These are phyloP conservation scores for Babesia bovis DNA, from an alignment of 169 alveolate species.

Conservation along the genomic window DNA sequence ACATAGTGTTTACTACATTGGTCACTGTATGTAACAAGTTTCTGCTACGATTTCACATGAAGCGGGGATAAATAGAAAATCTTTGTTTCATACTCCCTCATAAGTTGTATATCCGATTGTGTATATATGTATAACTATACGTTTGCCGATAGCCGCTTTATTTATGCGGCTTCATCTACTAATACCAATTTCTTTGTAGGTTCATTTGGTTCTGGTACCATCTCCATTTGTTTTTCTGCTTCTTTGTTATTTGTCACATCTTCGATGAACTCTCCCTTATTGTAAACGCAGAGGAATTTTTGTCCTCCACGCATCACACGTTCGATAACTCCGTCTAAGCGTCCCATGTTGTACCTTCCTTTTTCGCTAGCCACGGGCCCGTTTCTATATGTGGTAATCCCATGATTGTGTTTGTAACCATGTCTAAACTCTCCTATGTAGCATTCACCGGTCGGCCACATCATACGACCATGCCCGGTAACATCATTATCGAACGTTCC, in stretches of 20 bases:
- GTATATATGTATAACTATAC: too few relatives aligned
- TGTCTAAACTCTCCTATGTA: constrained; percentile 45
- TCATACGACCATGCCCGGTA: constrained; percentile 60
- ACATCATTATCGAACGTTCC: constrained; percentile 53
- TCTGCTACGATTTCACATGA: too few relatives aligned
- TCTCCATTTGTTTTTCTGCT: constrained; percentile 3
- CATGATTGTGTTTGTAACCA: constrained; percentile 58
- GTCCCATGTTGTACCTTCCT: constrained; percentile 52
- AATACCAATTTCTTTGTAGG: not conserved
- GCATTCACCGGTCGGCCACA: constrained; percentile 61
- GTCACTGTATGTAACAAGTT: too few relatives aligned
- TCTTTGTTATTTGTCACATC: constrained; percentile 11
- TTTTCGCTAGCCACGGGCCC: constrained; percentile 53
- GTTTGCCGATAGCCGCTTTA: too few relatives aligned
- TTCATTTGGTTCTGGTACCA: not conserved
- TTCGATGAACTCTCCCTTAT: constrained; percentile 38
- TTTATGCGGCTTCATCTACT: constrained; percentile 3
- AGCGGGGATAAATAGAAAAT: too few relatives aligned
- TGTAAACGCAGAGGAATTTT: constrained; percentile 26
- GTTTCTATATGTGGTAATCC: constrained; percentile 41
- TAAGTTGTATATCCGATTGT: too few relatives aligned
- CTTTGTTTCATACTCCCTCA: too few relatives aligned
- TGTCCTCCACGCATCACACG: constrained; percentile 57
- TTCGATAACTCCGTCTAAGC: constrained; percentile 45
- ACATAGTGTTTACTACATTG: too few relatives aligned